Evolutionary conservation across 495 filamentous ascomycete species (phyloP), one percentile per base, ranked within the genome.

Genomic region (Venustampulla echinocandica): DNA sequence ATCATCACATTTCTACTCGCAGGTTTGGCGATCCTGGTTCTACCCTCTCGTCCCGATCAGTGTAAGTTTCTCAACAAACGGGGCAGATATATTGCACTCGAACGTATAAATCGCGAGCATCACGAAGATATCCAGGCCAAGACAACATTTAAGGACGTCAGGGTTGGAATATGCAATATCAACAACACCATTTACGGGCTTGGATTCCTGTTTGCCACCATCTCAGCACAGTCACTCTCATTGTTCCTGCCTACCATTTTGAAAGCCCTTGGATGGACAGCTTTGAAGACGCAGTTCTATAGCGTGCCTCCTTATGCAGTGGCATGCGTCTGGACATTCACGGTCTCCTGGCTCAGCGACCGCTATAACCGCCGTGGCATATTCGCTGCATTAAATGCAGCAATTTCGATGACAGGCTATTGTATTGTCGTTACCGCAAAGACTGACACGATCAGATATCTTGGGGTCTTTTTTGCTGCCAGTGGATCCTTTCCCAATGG

Each of bases 11-110:
- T 46, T 6, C 18, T 46, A 14, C 9, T 46, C 11, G 11, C 44
- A 1, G 15, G 15, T 14, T 14, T 46, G 3, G 44, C 15, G 10
- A 83, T 83, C 66, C 93, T 93, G 60, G 57, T 81, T 10, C 75
- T 95, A 18, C 85, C 89, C 0, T 76, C 79, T 50, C 94, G 94
- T 56, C 70, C 70, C 20, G 79, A 81, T 54, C 64, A 77, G 33
- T 67, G 15, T n/a, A 46, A 46, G 15, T 46, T 46, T 14, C 44
- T 46, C 32, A 46, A 28, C 10, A 1, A 14, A 19, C 10, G 33
- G 20, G 44, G 38, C n/a, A n/a, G 33, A 2, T 35, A 23, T n/a
- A 37, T 36, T 13, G 44, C 33, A 13, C 4, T 36, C 2, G 19
- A 37, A 24, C 30, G 44, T 7, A 35, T 46, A 2, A 37, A 36